phyloP scores from a whole-genome alignment of 163 green algal species.

The Chloromonas sp. region DNA sequence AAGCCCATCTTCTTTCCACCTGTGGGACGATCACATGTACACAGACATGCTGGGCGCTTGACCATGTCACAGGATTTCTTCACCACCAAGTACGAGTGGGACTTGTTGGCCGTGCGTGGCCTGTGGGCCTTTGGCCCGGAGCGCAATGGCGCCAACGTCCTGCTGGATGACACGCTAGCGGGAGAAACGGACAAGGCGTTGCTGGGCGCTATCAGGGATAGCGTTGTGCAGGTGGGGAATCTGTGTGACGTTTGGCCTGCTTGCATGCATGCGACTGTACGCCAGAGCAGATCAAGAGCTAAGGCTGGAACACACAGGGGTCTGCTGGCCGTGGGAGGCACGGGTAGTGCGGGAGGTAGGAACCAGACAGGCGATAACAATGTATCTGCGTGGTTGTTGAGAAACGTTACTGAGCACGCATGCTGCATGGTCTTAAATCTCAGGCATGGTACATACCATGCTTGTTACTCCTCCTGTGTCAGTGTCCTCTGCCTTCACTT shows the following conservation, averaged over 20 bases:
- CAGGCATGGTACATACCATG: too few species aligned
- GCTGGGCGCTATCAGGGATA: constrained; percentile 74
- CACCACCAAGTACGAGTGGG: constrained; percentile 88
- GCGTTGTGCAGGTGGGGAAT: constrained; percentile 74
- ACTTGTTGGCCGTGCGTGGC: constrained; percentile 83
- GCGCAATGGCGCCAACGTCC: constrained; percentile 79
- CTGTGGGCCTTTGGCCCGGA: constrained; percentile 98
- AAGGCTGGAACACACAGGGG: not conserved
- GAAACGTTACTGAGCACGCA: not conserved
- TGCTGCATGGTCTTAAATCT: not conserved
- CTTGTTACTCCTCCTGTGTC: too few species aligned
- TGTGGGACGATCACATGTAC: too few species aligned
- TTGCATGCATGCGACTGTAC: not conserved
- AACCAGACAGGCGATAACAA: not conserved
- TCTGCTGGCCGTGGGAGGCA: not conserved
- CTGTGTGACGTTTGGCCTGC: not conserved
- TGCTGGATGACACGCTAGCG: constrained; percentile 94
- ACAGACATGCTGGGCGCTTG: too few species aligned
- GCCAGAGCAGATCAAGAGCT: not conserved
- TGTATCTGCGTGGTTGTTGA: not conserved
- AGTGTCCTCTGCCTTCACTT: too few species aligned
- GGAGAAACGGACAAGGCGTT: constrained; percentile 89
- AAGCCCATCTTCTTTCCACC: too few species aligned
- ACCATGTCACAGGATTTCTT: constrained; percentile 30
- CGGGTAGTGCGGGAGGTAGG: not conserved